Percentiles rank a stretch among this genome's conserved stretches.
These are phyloP conservation scores for Oryza meyeriana DNA, from an alignment of 176 grass and related monocot genomes.

Conservation along the genomic window DNA sequence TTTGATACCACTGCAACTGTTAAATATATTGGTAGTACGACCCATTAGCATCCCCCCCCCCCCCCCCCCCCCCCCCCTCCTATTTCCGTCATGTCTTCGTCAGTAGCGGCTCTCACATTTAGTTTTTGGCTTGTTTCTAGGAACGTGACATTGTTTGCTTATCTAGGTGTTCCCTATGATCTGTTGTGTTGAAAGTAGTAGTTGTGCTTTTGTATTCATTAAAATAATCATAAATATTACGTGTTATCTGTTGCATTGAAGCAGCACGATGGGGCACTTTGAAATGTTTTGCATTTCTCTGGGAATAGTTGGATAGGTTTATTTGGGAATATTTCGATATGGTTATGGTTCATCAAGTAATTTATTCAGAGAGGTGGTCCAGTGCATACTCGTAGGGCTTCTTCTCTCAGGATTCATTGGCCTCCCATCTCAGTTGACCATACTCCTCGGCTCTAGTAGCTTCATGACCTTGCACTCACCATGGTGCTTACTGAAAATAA, in stretches of 20 bases:
- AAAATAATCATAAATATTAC: not conserved
- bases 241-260: not conserved
- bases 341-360: not conserved
- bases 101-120: not conserved
- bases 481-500: slow-evolving; percentile 2
- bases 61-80: too few relatives aligned
- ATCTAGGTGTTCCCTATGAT: not conserved
- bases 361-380: not conserved
- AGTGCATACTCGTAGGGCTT: not conserved
- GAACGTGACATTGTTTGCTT: not conserved
- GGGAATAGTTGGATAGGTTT: not conserved
- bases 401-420: not conserved
- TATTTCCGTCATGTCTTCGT: too few relatives aligned
- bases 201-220: not conserved
- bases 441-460: not conserved
- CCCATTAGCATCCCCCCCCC: too few relatives aligned
- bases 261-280: not conserved
- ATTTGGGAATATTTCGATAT: not conserved
- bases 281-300: not conserved
- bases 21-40: not conserved
- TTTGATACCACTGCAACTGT: not conserved
- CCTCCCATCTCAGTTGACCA: not conserved
- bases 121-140: not conserved
- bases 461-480: not conserved
- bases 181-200: not conserved